phyloP scores from a whole-genome alignment of 108 stramenopile genomes.

The Fistulifera pelliculosa region DNA sequence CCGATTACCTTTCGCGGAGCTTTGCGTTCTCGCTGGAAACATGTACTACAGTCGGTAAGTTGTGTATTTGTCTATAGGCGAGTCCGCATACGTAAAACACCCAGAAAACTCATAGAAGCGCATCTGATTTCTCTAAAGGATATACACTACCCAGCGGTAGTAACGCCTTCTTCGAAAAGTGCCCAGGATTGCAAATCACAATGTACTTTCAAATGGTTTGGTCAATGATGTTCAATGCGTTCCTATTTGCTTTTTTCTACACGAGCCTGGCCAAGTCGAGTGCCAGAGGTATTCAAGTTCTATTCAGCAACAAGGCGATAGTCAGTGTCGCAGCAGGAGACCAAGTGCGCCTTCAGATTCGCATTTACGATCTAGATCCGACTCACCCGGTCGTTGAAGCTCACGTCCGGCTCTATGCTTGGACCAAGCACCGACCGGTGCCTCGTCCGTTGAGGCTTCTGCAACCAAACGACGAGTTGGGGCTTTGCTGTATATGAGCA shows the following conservation, averaged over 20 bases:
- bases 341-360: constrained; percentile 19
- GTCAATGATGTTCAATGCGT: constrained; percentile 58
- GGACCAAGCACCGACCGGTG: constrained; percentile 32
- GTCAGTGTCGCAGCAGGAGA: constrained; percentile 28
- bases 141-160: constrained; percentile 36
- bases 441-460: constrained; percentile 39
- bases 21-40: constrained; percentile 82
- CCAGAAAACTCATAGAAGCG: constrained; percentile 1
- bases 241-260: constrained; percentile 71
- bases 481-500: constrained; percentile 38
- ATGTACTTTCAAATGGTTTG: constrained; percentile 70
- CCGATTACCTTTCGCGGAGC: constrained; percentile 34
- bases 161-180: constrained; percentile 68
- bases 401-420: constrained; percentile 74
- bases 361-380: constrained; percentile 64
- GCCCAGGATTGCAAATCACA: constrained; percentile 45
- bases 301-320: constrained; percentile 66
- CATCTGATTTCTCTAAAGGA: constrained; percentile 2
- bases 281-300: constrained; percentile 48
- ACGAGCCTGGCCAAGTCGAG: constrained; percentile 45
- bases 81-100: background rate
- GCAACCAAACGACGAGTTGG: constrained; percentile 63
- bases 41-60: constrained; percentile 69
- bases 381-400: constrained; percentile 72
- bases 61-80: constrained; percentile 24